Evolutionary conservation across 805 yeast genomes (phyloP).

Genomic region (Candida golubevii): DNA sequence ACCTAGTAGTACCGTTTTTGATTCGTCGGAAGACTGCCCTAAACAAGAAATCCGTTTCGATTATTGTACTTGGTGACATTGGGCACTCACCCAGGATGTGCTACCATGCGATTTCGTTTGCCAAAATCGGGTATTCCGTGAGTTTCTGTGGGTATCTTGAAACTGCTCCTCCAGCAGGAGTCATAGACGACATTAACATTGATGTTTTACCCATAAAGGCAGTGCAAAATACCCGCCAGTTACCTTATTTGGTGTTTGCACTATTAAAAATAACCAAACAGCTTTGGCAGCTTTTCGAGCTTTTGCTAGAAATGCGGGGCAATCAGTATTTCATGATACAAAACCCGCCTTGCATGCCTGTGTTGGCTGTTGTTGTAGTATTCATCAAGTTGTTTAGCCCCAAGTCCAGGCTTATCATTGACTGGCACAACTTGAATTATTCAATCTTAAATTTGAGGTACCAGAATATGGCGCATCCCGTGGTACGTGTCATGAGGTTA

Average conservation of each 20-base stretch:
- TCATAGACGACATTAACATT: slow-evolving; percentile 48
- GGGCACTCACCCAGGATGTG: slow-evolving; percentile 95
- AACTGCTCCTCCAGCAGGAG: slow-evolving; percentile 46
- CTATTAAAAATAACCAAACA: slow-evolving; percentile 57
- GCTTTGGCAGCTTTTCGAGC: slow-evolving; percentile 38
- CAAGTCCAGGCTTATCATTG: slow-evolving; percentile 66
- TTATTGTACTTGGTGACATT: slow-evolving; percentile 86
- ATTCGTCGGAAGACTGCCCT: slow-evolving; percentile 21
- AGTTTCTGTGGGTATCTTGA: slow-evolving; percentile 82
- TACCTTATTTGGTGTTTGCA: slow-evolving; percentile 60
- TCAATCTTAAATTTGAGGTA: slow-evolving; percentile 71
- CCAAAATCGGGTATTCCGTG: slow-evolving; percentile 66
- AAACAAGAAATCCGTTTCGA: slow-evolving; percentile 51
- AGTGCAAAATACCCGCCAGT: slow-evolving; percentile 30
- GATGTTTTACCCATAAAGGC: slow-evolving; percentile 47
- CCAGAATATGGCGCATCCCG: slow-evolving; percentile 48
- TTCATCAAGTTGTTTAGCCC: slow-evolving; percentile 47
- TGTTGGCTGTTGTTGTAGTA: slow-evolving; percentile 58
- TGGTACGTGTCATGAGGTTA: slow-evolving; percentile 53
- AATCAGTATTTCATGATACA: slow-evolving; percentile 70
- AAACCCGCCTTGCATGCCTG: slow-evolving; percentile 92
- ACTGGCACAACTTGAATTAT: slow-evolving; percentile 95
- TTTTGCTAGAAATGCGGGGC: slow-evolving; percentile 54
- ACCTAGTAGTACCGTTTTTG: slow-evolving; percentile 37
- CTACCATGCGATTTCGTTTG: slow-evolving; percentile 80